Evolutionary conservation across 129 eudicot genomes (phyloP).

Genomic region (Artemisia argyi): DNA sequence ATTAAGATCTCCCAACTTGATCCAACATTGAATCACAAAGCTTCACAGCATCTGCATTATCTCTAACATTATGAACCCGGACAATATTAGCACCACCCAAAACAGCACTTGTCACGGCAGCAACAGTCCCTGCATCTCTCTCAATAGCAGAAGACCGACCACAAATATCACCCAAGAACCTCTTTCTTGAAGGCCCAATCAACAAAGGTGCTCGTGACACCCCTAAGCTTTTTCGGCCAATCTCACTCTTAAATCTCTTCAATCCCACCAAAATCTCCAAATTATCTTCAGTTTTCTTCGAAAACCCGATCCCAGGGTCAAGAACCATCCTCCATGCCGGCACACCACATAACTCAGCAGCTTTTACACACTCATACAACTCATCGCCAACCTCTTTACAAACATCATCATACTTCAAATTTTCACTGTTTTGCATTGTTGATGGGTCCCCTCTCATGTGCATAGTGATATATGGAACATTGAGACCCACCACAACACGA

Average conservation of each 20-base stretch:
- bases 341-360: slow-evolving; percentile 81
- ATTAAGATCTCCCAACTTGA: slow-evolving; percentile 28
- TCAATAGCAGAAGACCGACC: slow-evolving; percentile 49
- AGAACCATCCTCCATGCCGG: slow-evolving; percentile 86
- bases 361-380: slow-evolving; percentile 43
- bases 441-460: slow-evolving; percentile 94
- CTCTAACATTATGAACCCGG: slow-evolving; percentile 79
- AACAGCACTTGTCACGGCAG: slow-evolving; percentile 65
- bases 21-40: slow-evolving; percentile 75
- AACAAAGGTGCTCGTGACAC: slow-evolving; percentile 68
- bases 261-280: slow-evolving; percentile 74
- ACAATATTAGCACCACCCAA: slow-evolving; percentile 86
- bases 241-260: slow-evolving; percentile 53
- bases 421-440: slow-evolving; percentile 80
- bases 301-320: slow-evolving; percentile 95
- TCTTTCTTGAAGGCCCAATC: slow-evolving; percentile 84
- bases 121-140: slow-evolving; percentile 83
- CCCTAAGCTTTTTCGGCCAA: slow-evolving; percentile 70
- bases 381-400: slow-evolving; percentile 74
- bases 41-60: slow-evolving; percentile 69
- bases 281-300: slow-evolving; percentile 76
- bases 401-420: slow-evolving; percentile 64
- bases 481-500: slow-evolving; percentile 48
- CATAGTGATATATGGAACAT: slow-evolving; percentile 74
- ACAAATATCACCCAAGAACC: slow-evolving; percentile 84